Conservation (phyloP, 371 early-diverging fungal species). For the Vittaforma corneae region DNA sequence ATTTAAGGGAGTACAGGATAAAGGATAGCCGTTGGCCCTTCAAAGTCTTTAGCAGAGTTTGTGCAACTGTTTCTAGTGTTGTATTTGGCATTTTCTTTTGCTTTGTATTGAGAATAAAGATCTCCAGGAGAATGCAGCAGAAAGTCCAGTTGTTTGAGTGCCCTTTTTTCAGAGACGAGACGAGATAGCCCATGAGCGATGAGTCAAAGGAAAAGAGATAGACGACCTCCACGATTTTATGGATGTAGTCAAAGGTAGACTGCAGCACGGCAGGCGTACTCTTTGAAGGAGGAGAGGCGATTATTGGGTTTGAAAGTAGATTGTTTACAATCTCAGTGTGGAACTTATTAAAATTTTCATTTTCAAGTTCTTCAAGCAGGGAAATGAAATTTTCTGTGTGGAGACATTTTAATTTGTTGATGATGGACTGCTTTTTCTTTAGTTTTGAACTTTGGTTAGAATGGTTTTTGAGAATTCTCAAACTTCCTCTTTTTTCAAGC, state of each 20-base stretch:
- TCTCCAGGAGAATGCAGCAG: slow-evolving; percentile 3
- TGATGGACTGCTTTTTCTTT: slow-evolving; percentile 37
- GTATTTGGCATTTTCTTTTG: not conserved
- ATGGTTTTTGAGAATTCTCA: not conserved
- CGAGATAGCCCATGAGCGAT: slow-evolving; percentile 1
- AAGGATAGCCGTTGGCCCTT: not conserved
- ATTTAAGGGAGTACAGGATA: not conserved
- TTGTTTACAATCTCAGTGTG: slow-evolving; percentile 27
- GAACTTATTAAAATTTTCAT: slow-evolving; percentile 43
- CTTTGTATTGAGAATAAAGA: slow-evolving; percentile 6
- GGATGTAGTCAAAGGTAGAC: slow-evolving; percentile 2
- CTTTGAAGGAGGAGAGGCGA: not conserved
- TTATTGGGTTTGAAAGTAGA: slow-evolving; percentile 4
- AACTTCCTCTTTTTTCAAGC: slow-evolving; percentile 15
- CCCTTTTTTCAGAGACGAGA: not conserved
- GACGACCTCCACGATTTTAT: slow-evolving; percentile 9
- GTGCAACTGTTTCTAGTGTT: not conserved
- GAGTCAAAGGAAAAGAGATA: slow-evolving; percentile 19
- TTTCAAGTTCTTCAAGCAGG: slow-evolving; percentile 8
- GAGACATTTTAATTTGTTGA: slow-evolving; percentile 33
- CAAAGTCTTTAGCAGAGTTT: not conserved
- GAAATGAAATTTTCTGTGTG: not conserved
- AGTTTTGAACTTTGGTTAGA: slow-evolving; percentile 22
- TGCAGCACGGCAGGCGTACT: not conserved
- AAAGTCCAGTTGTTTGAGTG: not conserved